Evolutionary conservation across 495 filamentous ascomycete genomes (phyloP).

Genomic region (Staphylotrichum longicolle): DNA sequence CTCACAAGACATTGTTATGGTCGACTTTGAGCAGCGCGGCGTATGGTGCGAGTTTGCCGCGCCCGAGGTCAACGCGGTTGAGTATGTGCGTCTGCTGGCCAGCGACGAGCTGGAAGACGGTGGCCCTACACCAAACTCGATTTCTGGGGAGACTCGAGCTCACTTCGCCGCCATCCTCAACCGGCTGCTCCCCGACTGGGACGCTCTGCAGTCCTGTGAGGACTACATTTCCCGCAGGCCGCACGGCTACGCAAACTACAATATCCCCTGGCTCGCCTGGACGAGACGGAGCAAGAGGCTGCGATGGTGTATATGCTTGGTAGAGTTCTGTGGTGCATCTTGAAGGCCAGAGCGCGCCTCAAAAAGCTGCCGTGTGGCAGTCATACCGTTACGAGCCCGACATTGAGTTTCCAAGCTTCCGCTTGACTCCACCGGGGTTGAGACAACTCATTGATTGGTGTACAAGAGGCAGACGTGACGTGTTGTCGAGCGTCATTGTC

Average conservation of each 20-base stretch:
- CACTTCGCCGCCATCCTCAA: conserved; percentile 38
- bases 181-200: conserved; percentile 41
- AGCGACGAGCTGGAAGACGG: conserved; percentile 23
- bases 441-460: conserved; percentile 44
- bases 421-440: conserved; percentile 38
- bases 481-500: conserved; percentile 37
- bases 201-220: conserved; percentile 35
- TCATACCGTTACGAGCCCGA: conserved; percentile 48
- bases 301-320: conserved; percentile 54
- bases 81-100: conserved; percentile 46
- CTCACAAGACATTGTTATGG: conserved; percentile 42
- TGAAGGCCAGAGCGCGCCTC: conserved; percentile 48
- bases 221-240: conserved; percentile 29
- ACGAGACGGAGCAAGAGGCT: conserved; percentile 44
- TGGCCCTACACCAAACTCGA: conserved; percentile 20
- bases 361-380: conserved; percentile 48
- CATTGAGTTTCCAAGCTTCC: conserved; percentile 47
- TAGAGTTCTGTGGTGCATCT: conserved; percentile 52
- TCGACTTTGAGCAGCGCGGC: conserved; percentile 54
- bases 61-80: conserved; percentile 50
- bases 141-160: conserved; percentile 33
- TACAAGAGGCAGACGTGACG: conserved; percentile 41
- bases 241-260: conserved; percentile 43
- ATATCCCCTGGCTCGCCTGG: conserved; percentile 47
- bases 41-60: conserved; percentile 52